Conservation (phyloP, 345 rosid species). For the Lumnitzera littorea region DNA sequence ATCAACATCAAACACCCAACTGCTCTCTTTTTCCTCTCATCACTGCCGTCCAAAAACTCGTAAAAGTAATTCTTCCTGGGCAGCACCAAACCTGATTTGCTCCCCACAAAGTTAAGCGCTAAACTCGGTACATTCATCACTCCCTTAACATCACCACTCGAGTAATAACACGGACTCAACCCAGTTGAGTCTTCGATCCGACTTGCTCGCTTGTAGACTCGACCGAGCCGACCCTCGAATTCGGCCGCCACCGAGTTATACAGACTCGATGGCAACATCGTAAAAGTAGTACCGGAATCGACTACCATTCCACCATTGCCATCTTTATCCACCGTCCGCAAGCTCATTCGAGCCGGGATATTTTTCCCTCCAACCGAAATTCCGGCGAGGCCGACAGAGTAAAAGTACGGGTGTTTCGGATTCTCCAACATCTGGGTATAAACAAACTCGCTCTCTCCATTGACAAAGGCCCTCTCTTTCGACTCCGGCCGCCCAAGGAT, state of each 20-base stretch:
- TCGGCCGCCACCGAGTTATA: slow-evolving; percentile 53
- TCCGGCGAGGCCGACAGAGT: slow-evolving; percentile 73
- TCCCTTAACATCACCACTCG: slow-evolving; percentile 13
- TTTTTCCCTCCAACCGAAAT: slow-evolving; percentile 64
- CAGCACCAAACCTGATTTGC: slow-evolving; percentile 58
- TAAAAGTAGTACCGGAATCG: slow-evolving; percentile 91
- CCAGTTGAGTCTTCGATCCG: slow-evolving; percentile 60
- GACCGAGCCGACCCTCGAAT: slow-evolving; percentile 53
- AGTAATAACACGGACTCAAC: slow-evolving; percentile 65
- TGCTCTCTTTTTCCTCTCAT: slow-evolving; percentile 39
- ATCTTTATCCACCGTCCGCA: slow-evolving; percentile 36
- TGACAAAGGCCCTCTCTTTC: slow-evolving; percentile 25
- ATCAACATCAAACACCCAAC: slow-evolving; percentile 88
- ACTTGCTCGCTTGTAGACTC: slow-evolving; percentile 49
- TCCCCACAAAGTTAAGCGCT: slow-evolving; percentile 63
- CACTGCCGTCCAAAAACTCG: slow-evolving; percentile 60
- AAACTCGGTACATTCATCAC: slow-evolving; percentile 42
- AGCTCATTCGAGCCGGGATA: slow-evolving; percentile 56
- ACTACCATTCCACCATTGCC: slow-evolving; percentile 89
- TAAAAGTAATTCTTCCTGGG: slow-evolving; percentile 77
- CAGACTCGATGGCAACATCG: slow-evolving; percentile 77
- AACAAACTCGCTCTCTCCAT: slow-evolving; percentile 23
- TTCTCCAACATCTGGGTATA: slow-evolving; percentile 67
- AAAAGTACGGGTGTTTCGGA: slow-evolving; percentile 83
- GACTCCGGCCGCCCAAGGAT: slow-evolving; percentile 73